Base-by-base conservation (phyloP, 345 rosid species). In the Durio zibethinus region DNA sequence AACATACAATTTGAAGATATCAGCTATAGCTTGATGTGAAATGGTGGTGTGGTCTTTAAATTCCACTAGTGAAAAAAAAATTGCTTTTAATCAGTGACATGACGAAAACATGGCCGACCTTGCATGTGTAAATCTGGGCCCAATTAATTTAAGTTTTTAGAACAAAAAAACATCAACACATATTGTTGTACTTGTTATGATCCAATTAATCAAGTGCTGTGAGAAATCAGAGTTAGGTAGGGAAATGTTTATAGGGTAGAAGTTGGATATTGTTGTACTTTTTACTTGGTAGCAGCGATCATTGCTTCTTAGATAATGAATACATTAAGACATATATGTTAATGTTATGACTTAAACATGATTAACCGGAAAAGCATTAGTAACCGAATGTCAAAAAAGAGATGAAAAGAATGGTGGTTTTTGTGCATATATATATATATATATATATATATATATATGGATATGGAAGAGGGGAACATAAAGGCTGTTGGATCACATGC, bases 401-500 rank as follows among this genome's bases (percentile, higher is more conserved):
- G 73, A n/a, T 31, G 59, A 33, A 53, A 45, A 73, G 65, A 82
- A 82, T 53, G 81, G 82, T 80, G 76, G 78, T 70, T 27, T 21
- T 53, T n/a, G n/a, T n/a, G n/a, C n/a, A n/a, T n/a, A n/a, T n/a
- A n/a, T n/a, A n/a, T n/a, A n/a, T n/a, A n/a, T n/a, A n/a, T n/a
- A n/a, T n/a, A n/a, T n/a, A n/a, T n/a, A n/a, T n/a, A n/a, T n/a
- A 20, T 60, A 11, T 64, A 35, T 31, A 33, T 83, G 43, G 45
- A 87, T 80, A 71, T 80, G 61, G 79, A 80, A 77, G 89, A 81
- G 83, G 94, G 94, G 91, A 90, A 84, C 93, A 90, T 76, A 86
- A 91, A 89, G 89, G 89, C 92, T 89, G 92, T 88, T 83, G 85
- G 88, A 87, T 87, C 95, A 91, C 95, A 89, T 91, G 95, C 90